Evolutionary conservation across 495 filamentous ascomycete species (phyloP), one percentile per base, ranked within the genome.

Genomic region (Neurospora sublineolata): DNA sequence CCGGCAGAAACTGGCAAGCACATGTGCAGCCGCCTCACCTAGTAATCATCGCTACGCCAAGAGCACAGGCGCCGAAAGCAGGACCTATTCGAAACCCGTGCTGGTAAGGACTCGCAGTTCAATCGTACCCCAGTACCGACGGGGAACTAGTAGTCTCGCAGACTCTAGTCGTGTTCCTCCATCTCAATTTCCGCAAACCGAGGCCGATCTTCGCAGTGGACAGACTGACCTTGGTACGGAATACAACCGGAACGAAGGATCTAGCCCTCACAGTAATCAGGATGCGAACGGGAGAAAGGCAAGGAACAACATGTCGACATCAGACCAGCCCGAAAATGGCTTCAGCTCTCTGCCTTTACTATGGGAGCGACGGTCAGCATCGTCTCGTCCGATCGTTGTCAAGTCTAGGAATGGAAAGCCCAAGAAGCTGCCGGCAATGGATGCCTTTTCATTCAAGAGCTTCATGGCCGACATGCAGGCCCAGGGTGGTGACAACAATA

Each of bases 371-470:
- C 69, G 58, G 52, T 72, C 58, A 30, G 67, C 68, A 18, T 52
- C 69, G 3, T 71, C 72, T 1, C 76, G 75, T 38, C 68, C 72
- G 42, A 73, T 73, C 11, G 70, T 73, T 8, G 76, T 76, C 11
- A 75, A 76, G 40, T 68, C 74, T 0, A 20, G 30, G n/a, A 30
- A 67, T n/a, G 69, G 74, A 16, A 73, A 74, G 52, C 69, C 71
- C 27, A 64, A 64, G 14, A 82, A 79, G 71, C 79, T 88, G 2
- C 86, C 86, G 0, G 83, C 86, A 1, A 73, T 87, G 4, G 85
- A 87, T 70, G 86, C 84, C n/a, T 88, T 88, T 72, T 86, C 82
- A 37, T 88, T 88, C 82, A 86, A 86, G 73, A 83, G 82, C 74
- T 86, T 88, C 69, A 81, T 88, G 81, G 83, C 83, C 68, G 82